Evolutionary conservation across 2,329 filamentous ascomycete genomes (phyloP), one percentile per base, ranked within the genome.

Genomic region (Colletotrichum eremochloae): DNA sequence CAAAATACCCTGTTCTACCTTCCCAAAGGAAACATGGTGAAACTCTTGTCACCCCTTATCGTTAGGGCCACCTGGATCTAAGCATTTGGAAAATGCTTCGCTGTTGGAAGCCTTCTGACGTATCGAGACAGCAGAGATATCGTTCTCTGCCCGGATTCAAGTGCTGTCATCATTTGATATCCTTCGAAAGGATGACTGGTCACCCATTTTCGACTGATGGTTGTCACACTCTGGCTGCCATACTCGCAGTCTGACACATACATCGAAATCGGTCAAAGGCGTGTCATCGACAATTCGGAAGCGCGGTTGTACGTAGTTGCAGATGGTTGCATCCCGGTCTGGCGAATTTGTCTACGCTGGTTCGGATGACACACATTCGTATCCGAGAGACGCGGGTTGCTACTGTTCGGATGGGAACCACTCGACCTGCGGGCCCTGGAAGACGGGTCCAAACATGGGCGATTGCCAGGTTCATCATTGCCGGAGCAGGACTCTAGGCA

Each of bases 1-100:
- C 42, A 52, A 72, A 65, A 55, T 69, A 55, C 69, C 66, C 40
- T 46, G 40, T 48, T 48, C 53, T 38, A 65, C 66, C 70, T 65
- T 62, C 70, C 70, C 70, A 65, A 72, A 72, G 66, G 20, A 68
- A 69, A 56, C 53, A 56, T 48, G 46, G 67, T 50, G 66, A 61
- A 44, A 64, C 60, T 70, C 24, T 8, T 62, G 55, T 55, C 55
- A 44, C 8, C 29, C 52, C 68, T 71, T 70, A 72, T 70, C 70
- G 20, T 33, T 33, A 36, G 29, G n/a, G 15, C 52, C 38, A 55
- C 44, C 52, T 68, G 52, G 38, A 46, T 44, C 60, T 33, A 63
- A 48, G 70, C 40, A 48, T 63, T 64, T 69, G 53, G 46, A 56
- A 72, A 33, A 63, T 46, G 33, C 33, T 42, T 42, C 60, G 58